phyloP scores from a whole-genome alignment of 2,329 filamentous ascomycete species.

The Emericellopsis cladophorae region DNA sequence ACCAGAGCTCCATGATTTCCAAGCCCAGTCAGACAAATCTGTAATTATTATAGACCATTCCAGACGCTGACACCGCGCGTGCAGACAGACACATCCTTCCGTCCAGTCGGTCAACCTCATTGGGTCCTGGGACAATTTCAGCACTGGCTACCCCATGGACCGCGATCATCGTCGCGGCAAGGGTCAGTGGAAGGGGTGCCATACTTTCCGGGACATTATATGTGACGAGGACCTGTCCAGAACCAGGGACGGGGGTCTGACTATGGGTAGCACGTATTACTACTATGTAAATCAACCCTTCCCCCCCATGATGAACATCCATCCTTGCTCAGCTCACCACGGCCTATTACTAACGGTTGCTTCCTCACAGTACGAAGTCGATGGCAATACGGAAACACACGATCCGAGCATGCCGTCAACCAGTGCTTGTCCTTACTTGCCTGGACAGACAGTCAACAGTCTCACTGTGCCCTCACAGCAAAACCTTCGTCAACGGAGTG shows the following conservation, averaged over 20 bases:
- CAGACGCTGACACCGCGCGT: not conserved
- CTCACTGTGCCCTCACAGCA: slow-evolving; percentile 67
- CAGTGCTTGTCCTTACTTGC: slow-evolving; percentile 70
- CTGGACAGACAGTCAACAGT: slow-evolving; percentile 78
- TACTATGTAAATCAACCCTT: slow-evolving; percentile 66
- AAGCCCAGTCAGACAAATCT: not conserved
- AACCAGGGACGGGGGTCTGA: slow-evolving; percentile 64
- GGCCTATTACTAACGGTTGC: slow-evolving; percentile 4
- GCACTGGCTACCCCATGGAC: slow-evolving; percentile 65
- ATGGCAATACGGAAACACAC: slow-evolving; percentile 65
- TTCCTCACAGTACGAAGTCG: slow-evolving; percentile 59
- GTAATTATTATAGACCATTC: no score
- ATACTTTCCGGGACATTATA: slow-evolving; percentile 74
- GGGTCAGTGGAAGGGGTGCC: slow-evolving; percentile 77
- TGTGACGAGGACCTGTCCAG: slow-evolving; percentile 50
- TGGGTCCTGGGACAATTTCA: slow-evolving; percentile 95
- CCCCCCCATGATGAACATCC: not conserved
- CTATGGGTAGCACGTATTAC: slow-evolving; percentile 89
- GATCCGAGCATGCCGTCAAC: slow-evolving; percentile 64
- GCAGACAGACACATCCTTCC: slow-evolving; percentile 46
- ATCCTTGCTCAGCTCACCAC: slow-evolving; percentile 1
- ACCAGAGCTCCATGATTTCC: not conserved
- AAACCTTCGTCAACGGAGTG: slow-evolving; percentile 45
- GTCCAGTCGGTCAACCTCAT: slow-evolving; percentile 64
- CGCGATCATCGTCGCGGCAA: slow-evolving; percentile 62